Conservation (phyloP, 768 basidiomycete genomes). For the Tricholoma terreum region DNA sequence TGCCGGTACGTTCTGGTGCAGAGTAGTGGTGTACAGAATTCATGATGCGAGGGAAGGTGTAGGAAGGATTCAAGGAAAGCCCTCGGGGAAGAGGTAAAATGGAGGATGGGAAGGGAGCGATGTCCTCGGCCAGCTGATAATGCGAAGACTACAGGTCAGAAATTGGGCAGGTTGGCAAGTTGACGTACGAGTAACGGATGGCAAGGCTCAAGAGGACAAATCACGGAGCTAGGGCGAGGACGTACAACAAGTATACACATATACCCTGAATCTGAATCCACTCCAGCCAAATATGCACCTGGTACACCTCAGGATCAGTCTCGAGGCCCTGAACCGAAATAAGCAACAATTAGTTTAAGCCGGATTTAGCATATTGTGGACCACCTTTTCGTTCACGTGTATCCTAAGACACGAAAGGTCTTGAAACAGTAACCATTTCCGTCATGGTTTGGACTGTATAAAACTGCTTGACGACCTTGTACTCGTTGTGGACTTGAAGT, state of each 20-base stretch:
- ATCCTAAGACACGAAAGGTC: not conserved
- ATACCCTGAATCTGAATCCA: not conserved
- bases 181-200: conserved; percentile 1
- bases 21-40: not conserved
- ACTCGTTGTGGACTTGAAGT: not conserved
- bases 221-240: not conserved
- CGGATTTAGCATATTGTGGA: not conserved
- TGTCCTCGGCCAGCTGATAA: not conserved
- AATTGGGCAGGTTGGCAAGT: not conserved
- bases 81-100: not conserved
- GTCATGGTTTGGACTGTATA: not conserved
- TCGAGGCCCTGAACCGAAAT: conserved; percentile 3
- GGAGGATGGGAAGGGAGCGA: not conserved
- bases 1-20: not conserved
- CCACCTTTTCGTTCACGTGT: not conserved
- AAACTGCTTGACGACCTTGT: conserved; percentile 1
- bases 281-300: not conserved
- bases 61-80: not conserved
- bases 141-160: not conserved
- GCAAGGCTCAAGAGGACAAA: not conserved
- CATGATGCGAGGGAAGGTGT: not conserved
- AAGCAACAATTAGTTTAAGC: not conserved
- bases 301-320: not conserved
- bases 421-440: not conserved
- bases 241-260: conserved; percentile 1